phyloP scores from a whole-genome alignment of 495 filamentous ascomycete genomes.

The Aspergillus haitiensis region DNA sequence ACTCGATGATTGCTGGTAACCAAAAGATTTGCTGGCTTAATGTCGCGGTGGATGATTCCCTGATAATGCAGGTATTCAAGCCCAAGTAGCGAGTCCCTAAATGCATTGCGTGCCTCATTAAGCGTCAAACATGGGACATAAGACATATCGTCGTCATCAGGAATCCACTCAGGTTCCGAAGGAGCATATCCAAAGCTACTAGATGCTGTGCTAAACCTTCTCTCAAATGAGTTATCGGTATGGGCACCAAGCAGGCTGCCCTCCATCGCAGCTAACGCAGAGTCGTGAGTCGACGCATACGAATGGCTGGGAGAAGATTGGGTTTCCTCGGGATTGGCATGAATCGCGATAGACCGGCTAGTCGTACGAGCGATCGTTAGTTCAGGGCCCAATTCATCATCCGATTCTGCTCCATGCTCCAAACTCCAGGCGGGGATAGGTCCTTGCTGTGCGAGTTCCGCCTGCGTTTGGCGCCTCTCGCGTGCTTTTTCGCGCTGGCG shows the following conservation, averaged over 20 bases:
- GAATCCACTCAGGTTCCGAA: constrained; percentile 54
- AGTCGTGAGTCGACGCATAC: constrained; percentile 47
- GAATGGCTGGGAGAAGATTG: constrained; percentile 45
- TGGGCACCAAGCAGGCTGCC: constrained; percentile 76
- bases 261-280: constrained; percentile 59
- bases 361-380: constrained; percentile 36
- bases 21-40: constrained; percentile 97
- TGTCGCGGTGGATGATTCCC: constrained; percentile 95
- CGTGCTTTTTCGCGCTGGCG: constrained; percentile 57
- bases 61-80: constrained; percentile 96
- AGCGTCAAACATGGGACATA: constrained; percentile 92
- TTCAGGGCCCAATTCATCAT: constrained; percentile 47
- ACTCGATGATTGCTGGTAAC: constrained; percentile 81
- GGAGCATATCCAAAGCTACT: constrained; percentile 55
- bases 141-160: constrained; percentile 73
- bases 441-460: constrained; percentile 40
- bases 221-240: constrained; percentile 52
- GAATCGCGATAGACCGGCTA: constrained; percentile 32
- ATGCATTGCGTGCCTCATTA: constrained; percentile 78
- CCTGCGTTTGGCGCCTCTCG: constrained; percentile 54
- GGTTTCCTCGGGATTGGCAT: constrained; percentile 28
- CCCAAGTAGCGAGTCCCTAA: constrained; percentile 90
- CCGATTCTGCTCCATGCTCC: constrained; percentile 72
- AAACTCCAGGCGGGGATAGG: constrained; percentile 69
- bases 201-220: constrained; percentile 49